These are phyloP conservation scores for Taphrina wiesneri DNA, from an alignment of 1,139 yeast genomes.

Conservation along the genomic window DNA sequence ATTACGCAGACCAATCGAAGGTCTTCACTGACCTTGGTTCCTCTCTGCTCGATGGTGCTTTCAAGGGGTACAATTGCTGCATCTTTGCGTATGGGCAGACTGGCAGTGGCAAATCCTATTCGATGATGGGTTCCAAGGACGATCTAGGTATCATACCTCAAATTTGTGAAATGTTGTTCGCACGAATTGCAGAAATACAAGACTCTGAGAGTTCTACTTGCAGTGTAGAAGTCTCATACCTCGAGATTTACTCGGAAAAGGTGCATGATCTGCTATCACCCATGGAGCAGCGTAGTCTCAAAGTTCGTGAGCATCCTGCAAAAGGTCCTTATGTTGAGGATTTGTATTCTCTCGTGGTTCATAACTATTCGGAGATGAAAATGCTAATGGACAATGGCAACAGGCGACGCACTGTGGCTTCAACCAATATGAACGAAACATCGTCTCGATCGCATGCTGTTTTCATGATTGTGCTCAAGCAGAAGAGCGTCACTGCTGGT, in stretches of 20 bases:
- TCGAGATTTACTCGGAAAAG: constrained; percentile 71
- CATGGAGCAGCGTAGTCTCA: constrained; percentile 46
- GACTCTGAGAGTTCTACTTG: constrained; percentile 40
- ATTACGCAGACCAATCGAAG: constrained; percentile 47
- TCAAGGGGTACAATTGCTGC: constrained; percentile 72
- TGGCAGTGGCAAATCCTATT: constrained; percentile 69
- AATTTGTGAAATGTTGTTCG: constrained; percentile 58
- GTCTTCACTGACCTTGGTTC: constrained; percentile 60
- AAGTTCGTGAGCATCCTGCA: constrained; percentile 58
- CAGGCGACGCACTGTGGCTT: constrained; percentile 62
- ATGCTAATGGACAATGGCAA: constrained; percentile 41
- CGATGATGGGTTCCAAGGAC: constrained; percentile 64
- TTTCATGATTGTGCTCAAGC: constrained; percentile 61
- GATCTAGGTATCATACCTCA: constrained; percentile 65
- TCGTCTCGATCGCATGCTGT: constrained; percentile 81
- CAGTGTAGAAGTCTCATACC: constrained; percentile 13
- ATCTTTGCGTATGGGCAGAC: constrained; percentile 79
- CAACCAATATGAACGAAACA: constrained; percentile 67
- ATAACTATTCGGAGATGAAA: constrained; percentile 37
- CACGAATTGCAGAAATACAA: constrained; percentile 49
- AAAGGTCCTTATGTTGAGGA: constrained; percentile 64
- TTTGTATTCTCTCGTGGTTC: constrained; percentile 42
- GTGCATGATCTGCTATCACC: constrained; percentile 57
- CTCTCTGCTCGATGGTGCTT: constrained; percentile 61
- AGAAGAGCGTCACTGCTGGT: constrained; percentile 41